Evolutionary conservation across 108 stramenopile genomes (phyloP).

Genomic region (Pseudonitzschia multistriata): DNA sequence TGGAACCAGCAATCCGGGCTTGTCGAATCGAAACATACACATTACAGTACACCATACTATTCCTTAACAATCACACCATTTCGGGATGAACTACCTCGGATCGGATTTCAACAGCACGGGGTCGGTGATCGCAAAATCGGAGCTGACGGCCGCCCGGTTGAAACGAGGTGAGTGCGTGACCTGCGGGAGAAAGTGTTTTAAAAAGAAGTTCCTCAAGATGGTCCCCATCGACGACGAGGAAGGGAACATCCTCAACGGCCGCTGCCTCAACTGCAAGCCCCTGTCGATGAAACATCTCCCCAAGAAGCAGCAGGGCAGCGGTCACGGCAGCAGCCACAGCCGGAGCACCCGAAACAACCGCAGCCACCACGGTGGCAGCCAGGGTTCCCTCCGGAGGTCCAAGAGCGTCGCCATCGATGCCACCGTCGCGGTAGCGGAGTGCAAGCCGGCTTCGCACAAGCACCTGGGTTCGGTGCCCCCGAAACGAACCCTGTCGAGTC

Average conservation of each 20-base stretch:
- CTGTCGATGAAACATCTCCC: constrained; percentile 4
- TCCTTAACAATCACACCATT: background rate
- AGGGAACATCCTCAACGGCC: constrained; percentile 61
- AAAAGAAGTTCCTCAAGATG: constrained; percentile 72
- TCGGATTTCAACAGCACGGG: constrained; percentile 65
- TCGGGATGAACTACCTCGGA: constrained; percentile 61
- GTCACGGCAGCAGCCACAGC: constrained; percentile 2
- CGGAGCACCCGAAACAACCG: background rate
- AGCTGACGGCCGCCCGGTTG: constrained; percentile 53
- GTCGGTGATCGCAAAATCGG: constrained; percentile 52
- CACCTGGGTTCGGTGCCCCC: background rate
- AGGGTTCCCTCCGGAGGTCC: constrained; percentile 29
- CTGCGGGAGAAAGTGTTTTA: constrained; percentile 71
- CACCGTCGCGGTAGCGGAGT: background rate
- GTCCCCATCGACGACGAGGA: constrained; percentile 55
- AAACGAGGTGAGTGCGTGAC: constrained; percentile 72
- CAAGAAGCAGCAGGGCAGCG: background rate
- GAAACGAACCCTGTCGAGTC: background rate
- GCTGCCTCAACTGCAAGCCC: constrained; percentile 64
- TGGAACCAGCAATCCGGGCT: too few species aligned
- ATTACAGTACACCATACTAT: too few species aligned
- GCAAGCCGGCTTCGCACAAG: background rate
- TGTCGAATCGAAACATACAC: too few species aligned
- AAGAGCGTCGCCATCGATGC: background rate
- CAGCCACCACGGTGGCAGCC: constrained; percentile 16